Base-by-base conservation (phyloP, 352 stramenopile species). In the Phytophthora pseudosyringae region DNA sequence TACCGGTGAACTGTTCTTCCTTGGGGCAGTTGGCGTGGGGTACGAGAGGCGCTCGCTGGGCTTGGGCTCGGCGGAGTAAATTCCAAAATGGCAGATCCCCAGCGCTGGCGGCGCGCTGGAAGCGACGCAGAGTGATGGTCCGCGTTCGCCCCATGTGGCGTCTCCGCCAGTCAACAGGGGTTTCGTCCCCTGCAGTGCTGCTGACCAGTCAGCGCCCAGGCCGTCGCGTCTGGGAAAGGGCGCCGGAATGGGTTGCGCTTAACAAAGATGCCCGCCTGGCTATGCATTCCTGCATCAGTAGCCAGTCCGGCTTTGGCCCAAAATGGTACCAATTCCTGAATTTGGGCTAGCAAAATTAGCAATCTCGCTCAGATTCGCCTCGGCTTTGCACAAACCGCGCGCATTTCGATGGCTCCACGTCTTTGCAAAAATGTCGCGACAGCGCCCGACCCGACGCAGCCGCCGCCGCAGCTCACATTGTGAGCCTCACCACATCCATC, bases 21-120 rank as follows among this genome's bases (percentile, higher is more conserved):
- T 73, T 69, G 58, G 58, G 54, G 61, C 54, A 67, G 51, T 63
- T 48, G 43, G 55, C 48, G 36, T 28, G 58, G 57, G 66, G 58
- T 69, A 68, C 55, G 61, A 40, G 49, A 67, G 59, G 63, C 66
- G 68, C 65, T 81, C 73, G 69, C 55, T 64, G 56, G 64, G 69
- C 69, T 70, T 81, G 67, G 48, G 56, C 56, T 69, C 59, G 68
- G 59, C 78, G 71, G 67, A 78, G 82, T 71, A 85, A 93, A 91
- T 90, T 93, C 80, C 81, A 80, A 87, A 93, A 88, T 93, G 84
- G 86, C 13, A 58, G 32, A 44, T 15, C 6, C 21, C 25, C 8
- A 29, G 4, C 10, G 28, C 43, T 0, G 21, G 31, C 15, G 59
- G 16, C n/a, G n/a, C n/a, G n/a, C n/a, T n/a, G n/a, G n/a, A n/a